Evolutionary conservation across 2,329 filamentous ascomycete species (phyloP).

Genomic region (Trichoderma asperellum): DNA sequence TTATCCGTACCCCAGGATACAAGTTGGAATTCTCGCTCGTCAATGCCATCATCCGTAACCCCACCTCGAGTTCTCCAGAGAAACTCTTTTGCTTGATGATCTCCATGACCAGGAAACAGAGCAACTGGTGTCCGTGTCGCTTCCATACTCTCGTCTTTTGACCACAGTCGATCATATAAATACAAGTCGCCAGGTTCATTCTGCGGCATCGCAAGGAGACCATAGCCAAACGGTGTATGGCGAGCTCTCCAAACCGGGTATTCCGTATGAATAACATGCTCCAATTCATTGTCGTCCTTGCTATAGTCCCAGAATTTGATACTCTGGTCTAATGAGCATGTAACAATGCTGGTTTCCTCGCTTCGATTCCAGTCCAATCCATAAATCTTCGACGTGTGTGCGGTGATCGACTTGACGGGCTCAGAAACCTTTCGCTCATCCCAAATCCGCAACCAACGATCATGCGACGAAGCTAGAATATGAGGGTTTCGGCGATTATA

Average conservation of each 20-base stretch:
- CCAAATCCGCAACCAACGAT: slow-evolving; percentile 87
- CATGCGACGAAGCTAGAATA: slow-evolving; percentile 87
- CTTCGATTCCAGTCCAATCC: slow-evolving; percentile 93
- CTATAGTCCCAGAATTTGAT: slow-evolving; percentile 92
- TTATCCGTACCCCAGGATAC: slow-evolving; percentile 92
- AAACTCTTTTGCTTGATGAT: slow-evolving; percentile 83
- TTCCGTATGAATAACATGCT: slow-evolving; percentile 77
- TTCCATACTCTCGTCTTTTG: slow-evolving; percentile 49
- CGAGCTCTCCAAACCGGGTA: slow-evolving; percentile 91
- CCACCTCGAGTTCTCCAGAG: slow-evolving; percentile 80
- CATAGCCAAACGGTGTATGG: slow-evolving; percentile 87
- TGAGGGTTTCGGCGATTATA: slow-evolving; percentile 88
- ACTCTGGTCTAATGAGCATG: slow-evolving; percentile 87
- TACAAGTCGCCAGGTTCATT: slow-evolving; percentile 83
- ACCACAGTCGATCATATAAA: slow-evolving; percentile 72
- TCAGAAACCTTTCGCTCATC: slow-evolving; percentile 79
- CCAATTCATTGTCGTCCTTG: slow-evolving; percentile 64
- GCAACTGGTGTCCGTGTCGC: slow-evolving; percentile 54
- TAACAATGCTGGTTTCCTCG: slow-evolving; percentile 71
- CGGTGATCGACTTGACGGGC: slow-evolving; percentile 81
- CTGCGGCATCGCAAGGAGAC: slow-evolving; percentile 88
- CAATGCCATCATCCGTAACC: slow-evolving; percentile 67
- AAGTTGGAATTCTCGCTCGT: slow-evolving; percentile 87
- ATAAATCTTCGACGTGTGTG: slow-evolving; percentile 92
- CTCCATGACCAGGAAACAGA: slow-evolving; percentile 64